phyloP scores from a whole-genome alignment of 352 stramenopile species.

The Achlya hypogyna region DNA sequence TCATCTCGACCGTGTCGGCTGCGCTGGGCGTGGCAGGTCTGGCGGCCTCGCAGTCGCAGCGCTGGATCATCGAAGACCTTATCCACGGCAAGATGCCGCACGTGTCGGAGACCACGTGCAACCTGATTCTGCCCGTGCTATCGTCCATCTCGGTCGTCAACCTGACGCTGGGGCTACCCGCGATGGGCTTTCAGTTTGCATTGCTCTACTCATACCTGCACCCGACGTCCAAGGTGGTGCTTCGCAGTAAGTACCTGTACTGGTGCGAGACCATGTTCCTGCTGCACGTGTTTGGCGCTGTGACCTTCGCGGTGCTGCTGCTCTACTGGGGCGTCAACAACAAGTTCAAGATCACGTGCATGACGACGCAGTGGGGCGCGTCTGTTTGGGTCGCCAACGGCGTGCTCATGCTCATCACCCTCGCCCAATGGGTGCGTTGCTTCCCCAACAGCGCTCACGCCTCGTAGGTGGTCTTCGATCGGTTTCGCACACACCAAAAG shows the following conservation, averaged over 20 bases:
- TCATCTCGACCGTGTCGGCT: neutral
- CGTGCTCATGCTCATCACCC: neutral
- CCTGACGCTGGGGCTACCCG: conserved; percentile 1
- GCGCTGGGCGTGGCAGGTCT: neutral
- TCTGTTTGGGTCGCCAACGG: neutral
- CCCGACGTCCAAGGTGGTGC: conserved; percentile 1
- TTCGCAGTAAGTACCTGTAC: neutral
- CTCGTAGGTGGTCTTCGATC: conserved; percentile 43
- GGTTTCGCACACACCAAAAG: conserved; percentile 74
- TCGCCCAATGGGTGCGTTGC: neutral
- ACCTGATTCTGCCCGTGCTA: conserved; percentile 5
- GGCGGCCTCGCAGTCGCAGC: neutral
- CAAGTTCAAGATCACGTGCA: neutral
- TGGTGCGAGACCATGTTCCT: conserved; percentile 11
- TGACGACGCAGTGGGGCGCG: neutral
- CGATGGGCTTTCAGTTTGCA: conserved; percentile 4
- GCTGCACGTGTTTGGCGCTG: neutral
- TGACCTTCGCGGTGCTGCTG: neutral
- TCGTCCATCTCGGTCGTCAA: conserved; percentile 9
- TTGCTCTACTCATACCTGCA: neutral
- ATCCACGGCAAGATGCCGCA: neutral
- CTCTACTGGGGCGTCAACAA: neutral
- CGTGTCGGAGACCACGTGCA: conserved; percentile 1
- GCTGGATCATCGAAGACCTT: neutral
- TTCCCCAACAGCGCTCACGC: neutral